Conservation (phyloP, 2,329 filamentous ascomycete species). For the Aspergillus unguis region DNA sequence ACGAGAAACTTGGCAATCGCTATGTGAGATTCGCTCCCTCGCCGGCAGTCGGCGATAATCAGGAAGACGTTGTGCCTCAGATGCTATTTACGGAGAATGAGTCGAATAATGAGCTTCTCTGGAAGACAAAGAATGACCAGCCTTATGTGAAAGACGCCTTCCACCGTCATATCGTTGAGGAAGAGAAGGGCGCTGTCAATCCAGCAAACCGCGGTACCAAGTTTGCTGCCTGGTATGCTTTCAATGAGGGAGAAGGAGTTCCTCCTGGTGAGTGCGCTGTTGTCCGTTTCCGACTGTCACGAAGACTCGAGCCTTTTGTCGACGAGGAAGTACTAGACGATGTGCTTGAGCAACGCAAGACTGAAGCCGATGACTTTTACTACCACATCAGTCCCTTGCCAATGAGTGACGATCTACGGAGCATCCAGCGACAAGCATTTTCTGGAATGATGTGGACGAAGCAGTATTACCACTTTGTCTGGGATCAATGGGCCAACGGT, state of each 20-base stretch:
- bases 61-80: conserved; percentile 79
- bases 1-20: conserved; percentile 75
- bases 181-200: conserved; percentile 77
- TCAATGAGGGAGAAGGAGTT: conserved; percentile 85
- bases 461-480: conserved; percentile 93
- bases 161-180: conserved; percentile 79
- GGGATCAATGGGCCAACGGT: conserved; percentile 96
- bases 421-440: conserved; percentile 91
- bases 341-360: conserved; percentile 75
- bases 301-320: conserved; percentile 70
- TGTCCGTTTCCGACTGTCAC: conserved; percentile 84
- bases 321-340: conserved; percentile 93
- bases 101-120: conserved; percentile 77
- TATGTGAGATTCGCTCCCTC: conserved; percentile 86
- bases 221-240: conserved; percentile 84
- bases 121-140: conserved; percentile 72
- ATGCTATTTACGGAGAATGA: conserved; percentile 95
- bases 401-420: conserved; percentile 88
- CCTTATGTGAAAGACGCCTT: conserved; percentile 94
- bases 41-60: conserved; percentile 73
- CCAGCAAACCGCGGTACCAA: conserved; percentile 80
- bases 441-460: conserved; percentile 99
- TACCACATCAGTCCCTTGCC: conserved; percentile 87
- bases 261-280: conserved; percentile 90
- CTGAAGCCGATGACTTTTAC: conserved; percentile 97